Conservation (phyloP, 441 rosid genomes). For the Metrosideros polymorpha region DNA sequence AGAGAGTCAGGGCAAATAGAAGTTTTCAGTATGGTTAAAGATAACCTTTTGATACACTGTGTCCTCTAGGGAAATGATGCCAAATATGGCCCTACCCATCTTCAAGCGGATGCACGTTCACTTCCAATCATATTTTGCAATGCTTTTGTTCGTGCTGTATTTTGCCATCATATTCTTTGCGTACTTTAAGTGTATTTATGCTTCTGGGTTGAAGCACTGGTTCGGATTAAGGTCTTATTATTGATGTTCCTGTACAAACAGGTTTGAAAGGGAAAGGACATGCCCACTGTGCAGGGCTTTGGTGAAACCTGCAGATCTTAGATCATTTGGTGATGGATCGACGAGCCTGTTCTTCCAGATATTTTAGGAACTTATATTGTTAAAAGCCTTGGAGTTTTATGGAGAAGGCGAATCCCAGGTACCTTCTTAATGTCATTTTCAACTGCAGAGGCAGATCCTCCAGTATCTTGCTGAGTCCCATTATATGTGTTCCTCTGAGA, state of each 20-base stretch:
- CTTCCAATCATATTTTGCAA: not conserved
- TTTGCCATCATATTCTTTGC: not conserved
- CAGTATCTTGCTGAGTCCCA: slow-evolving; percentile 9
- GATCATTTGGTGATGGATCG: slow-evolving; percentile 68
- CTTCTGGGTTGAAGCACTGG: not conserved
- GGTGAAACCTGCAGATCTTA: slow-evolving; percentile 62
- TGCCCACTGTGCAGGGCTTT: slow-evolving; percentile 70
- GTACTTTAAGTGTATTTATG: not conserved
- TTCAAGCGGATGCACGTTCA: not conserved
- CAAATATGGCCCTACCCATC: not conserved
- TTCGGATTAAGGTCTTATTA: not conserved
- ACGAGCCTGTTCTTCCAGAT: slow-evolving; percentile 67
- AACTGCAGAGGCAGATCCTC: slow-evolving; percentile 12
- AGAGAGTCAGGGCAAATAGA: not conserved
- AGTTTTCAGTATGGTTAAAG: not conserved
- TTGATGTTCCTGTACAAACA: slow-evolving; percentile 7
- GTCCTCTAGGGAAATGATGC: not conserved
- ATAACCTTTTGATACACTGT: not conserved
- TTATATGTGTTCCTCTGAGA: slow-evolving; percentile 3
- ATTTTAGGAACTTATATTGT: slow-evolving; percentile 19
- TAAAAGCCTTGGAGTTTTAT: slow-evolving; percentile 7
- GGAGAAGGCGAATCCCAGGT: not conserved
- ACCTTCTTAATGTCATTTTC: not conserved
- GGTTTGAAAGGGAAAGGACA: slow-evolving; percentile 79
- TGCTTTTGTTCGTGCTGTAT: not conserved